Percentiles rank a stretch among this genome's conserved stretches.
Conservation (phyloP, 108 stramenopile species). For the Pseudonitzschia multiseries region DNA sequence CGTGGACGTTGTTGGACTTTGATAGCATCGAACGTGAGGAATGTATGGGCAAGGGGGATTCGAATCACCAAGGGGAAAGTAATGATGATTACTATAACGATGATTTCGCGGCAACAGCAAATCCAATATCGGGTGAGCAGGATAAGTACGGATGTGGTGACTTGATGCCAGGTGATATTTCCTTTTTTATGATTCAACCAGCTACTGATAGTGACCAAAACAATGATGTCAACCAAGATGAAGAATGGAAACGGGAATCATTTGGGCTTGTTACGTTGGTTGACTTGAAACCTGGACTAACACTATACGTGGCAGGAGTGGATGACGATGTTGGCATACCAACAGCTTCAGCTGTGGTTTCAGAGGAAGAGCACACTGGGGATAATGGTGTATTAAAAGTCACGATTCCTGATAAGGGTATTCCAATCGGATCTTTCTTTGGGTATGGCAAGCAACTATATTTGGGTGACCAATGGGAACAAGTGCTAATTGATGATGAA, state of each 20-base stretch:
- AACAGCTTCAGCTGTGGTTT: not conserved
- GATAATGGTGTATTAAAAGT: not conserved
- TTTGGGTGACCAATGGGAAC: constrained; percentile 22
- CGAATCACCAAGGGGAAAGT: not conserved
- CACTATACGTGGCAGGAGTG: not conserved
- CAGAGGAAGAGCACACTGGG: not conserved
- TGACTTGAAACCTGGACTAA: not conserved
- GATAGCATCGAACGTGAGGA: constrained; percentile 1
- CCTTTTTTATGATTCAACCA: constrained; percentile 8
- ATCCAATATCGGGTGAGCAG: not conserved
- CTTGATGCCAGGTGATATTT: constrained; percentile 12
- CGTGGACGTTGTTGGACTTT: constrained; percentile 30
- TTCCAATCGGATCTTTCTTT: constrained; percentile 13
- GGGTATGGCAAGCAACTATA: constrained; percentile 22
- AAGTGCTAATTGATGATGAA: constrained; percentile 3
- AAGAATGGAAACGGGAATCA: not conserved
- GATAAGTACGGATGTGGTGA: not conserved
- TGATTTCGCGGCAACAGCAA: not conserved
- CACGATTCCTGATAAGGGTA: not conserved
- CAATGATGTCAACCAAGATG: not conserved
- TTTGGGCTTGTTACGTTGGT: constrained; percentile 12
- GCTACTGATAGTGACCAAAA: not conserved
- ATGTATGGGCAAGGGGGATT: not conserved
- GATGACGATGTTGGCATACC: not conserved
- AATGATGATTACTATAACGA: constrained; percentile 9